Base-by-base conservation (phyloP, 129 eudicot species). In the Sambucus nigra region DNA sequence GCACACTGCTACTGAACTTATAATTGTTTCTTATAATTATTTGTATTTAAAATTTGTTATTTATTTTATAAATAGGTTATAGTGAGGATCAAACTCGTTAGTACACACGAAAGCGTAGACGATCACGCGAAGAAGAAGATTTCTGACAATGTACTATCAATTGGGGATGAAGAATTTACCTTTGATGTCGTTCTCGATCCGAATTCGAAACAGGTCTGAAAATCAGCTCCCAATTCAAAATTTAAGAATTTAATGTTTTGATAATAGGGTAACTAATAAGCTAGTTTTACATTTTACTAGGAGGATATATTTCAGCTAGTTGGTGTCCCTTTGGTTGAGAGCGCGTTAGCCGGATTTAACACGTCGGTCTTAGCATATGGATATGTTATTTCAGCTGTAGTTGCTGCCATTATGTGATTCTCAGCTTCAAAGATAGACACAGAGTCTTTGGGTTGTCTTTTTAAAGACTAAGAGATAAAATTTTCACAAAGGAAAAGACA, bases 321-420 rank as follows among this genome's bases (percentile, higher is more conserved):
- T 47, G 96, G 96, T 54, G 85, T 66, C 25, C 84, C 96, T 15
- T 33, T 80, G 71, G 99, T 92, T 22, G 83, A 75, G 78, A 81
- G 82, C 56, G 94, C 96, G 18, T 73, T 86, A 61, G 83, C 94
- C 11, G 99, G 99, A 54, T 92, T 82, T 68, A 92, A 92, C 62
- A 69, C 99, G 39, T 82, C 95, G 5, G 44, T 86, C 38, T 65
- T 92, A 72, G 81, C 96, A 44, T 92, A 82, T 49, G 96, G 96
- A 58, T 94, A 92, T 92, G 96, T 92, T n/a, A n/a, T n/a, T n/a
- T n/a, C n/a, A n/a, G n/a, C n/a, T n/a, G n/a, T n/a, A n/a, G n/a
- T n/a, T n/a, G n/a, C n/a, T n/a, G n/a, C n/a, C n/a, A n/a, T n/a
- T n/a, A n/a, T n/a, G n/a, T n/a, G n/a, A n/a, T n/a, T n/a, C n/a